Evolutionary conservation across 805 yeast species (phyloP).

Genomic region (Lipomyces yamanashiensis): DNA sequence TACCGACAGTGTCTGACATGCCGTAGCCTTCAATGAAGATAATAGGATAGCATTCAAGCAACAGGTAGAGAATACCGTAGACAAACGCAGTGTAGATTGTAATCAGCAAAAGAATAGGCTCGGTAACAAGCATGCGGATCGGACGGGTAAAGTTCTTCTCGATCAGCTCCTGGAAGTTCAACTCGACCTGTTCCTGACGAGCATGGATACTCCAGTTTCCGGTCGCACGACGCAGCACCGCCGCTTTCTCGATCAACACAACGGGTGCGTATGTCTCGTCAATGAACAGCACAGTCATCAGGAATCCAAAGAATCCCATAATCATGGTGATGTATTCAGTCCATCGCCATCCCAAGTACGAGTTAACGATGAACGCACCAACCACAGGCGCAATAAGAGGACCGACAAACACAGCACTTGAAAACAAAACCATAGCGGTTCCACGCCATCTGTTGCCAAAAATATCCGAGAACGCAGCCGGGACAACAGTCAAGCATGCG

Average conservation of each 20-base stretch:
- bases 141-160: conserved; percentile 73
- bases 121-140: conserved; percentile 63
- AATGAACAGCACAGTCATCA: conserved; percentile 52
- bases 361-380: conserved; percentile 67
- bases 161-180: conserved; percentile 62
- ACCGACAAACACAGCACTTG: conserved; percentile 75
- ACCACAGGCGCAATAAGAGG: conserved; percentile 84
- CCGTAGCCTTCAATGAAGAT: conserved; percentile 67
- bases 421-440: conserved; percentile 70
- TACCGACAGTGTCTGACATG: conserved; percentile 63
- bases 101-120: conserved; percentile 70
- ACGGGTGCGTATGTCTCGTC: conserved; percentile 77
- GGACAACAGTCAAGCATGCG: conserved; percentile 82
- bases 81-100: conserved; percentile 76
- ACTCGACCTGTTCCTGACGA: conserved; percentile 67
- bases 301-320: conserved; percentile 53
- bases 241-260: conserved; percentile 66
- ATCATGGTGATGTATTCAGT: conserved; percentile 72
- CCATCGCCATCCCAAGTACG: conserved; percentile 84
- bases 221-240: conserved; percentile 63
- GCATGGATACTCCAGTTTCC: conserved; percentile 86
- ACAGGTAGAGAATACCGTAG: conserved; percentile 76
- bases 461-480: conserved; percentile 86
- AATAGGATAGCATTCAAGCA: conserved; percentile 76
- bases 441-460: conserved; percentile 72